Evolutionary conservation across 192 early-diverging fungal genomes (phyloP).

Genomic region (Coemansia javaensis): DNA sequence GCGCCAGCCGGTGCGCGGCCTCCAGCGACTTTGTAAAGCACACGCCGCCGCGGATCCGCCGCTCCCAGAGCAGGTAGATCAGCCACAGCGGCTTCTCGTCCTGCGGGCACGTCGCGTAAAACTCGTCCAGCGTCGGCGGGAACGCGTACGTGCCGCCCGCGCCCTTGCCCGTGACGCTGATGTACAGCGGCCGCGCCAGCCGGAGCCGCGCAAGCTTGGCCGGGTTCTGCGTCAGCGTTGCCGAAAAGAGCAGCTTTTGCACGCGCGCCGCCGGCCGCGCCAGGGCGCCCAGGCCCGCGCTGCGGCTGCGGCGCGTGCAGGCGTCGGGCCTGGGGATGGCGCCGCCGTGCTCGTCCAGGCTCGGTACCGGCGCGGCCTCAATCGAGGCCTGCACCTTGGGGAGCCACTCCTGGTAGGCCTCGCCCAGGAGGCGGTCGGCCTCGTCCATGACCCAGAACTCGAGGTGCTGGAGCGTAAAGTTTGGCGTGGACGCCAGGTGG

Average conservation of each 20-base stretch:
- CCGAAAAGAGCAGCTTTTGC: constrained; percentile 94
- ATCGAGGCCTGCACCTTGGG: constrained; percentile 61
- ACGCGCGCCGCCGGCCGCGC: constrained; percentile 48
- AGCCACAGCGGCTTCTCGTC: constrained; percentile 81
- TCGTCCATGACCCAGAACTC: constrained; percentile 93
- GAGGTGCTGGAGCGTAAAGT: constrained; percentile 88
- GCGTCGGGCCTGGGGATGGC: constrained; percentile 13
- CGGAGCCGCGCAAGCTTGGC: constrained; percentile 84
- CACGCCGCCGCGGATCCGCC: constrained; percentile 56
- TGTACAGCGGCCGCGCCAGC: constrained; percentile 76
- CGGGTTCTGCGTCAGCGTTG: constrained; percentile 90
- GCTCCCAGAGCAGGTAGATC: constrained; percentile 70
- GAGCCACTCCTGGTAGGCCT: constrained; percentile 92
- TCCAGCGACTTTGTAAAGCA: constrained; percentile 93
- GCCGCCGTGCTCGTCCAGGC: not conserved
- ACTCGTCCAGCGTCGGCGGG: constrained; percentile 64
- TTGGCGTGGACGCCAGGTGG: constrained; percentile 76
- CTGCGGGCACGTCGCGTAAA: constrained; percentile 59
- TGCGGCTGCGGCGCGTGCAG: constrained; percentile 10
- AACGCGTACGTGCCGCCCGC: constrained; percentile 21
- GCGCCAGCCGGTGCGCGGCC: constrained; percentile 74
- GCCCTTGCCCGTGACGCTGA: constrained; percentile 53
- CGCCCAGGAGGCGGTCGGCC: constrained; percentile 89
- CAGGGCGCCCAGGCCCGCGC: constrained; percentile 9
- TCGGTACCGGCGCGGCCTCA: constrained; percentile 3